Evolutionary conservation across 805 yeast species (phyloP).

Genomic region (Candida coquimbonensis): DNA sequence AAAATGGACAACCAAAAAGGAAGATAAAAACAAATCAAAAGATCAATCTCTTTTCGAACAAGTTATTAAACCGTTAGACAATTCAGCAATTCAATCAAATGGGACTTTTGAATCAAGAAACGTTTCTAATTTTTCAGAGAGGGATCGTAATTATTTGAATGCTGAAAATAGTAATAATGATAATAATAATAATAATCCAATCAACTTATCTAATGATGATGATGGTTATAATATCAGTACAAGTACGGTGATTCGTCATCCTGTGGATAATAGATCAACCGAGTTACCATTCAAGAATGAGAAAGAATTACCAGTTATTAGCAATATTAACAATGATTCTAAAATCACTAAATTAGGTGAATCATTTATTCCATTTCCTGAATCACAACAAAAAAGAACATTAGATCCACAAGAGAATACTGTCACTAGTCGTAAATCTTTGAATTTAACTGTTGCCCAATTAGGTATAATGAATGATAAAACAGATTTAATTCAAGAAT

Average conservation of each 20-base stretch:
- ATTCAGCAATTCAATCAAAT: conserved; percentile 2
- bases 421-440: conserved; percentile 10
- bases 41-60: conserved; percentile 10
- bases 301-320: background rate
- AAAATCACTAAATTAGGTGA: conserved; percentile 7
- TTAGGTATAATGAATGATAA: conserved; percentile 55
- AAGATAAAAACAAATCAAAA: conserved; percentile 9
- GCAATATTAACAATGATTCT: background rate
- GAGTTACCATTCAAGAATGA: background rate
- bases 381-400: background rate
- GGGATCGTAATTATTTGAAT: background rate
- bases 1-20: conserved; percentile 17
- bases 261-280: background rate
- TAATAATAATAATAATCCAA: background rate
- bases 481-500: conserved; percentile 49
- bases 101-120: conserved; percentile 7
- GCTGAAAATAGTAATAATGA: background rate
- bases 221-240: conserved; percentile 20
- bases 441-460: conserved; percentile 50
- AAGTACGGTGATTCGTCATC: conserved; percentile 9
- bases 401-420: too few relatives aligned
- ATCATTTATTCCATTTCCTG: conserved; percentile 12
- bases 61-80: conserved; percentile 10
- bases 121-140: conserved; percentile 3
- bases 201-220: background rate